Evolutionary conservation across 805 yeast genomes (phyloP), one percentile per base, ranked within the genome.

Genomic region (Candida namnaoensis): DNA sequence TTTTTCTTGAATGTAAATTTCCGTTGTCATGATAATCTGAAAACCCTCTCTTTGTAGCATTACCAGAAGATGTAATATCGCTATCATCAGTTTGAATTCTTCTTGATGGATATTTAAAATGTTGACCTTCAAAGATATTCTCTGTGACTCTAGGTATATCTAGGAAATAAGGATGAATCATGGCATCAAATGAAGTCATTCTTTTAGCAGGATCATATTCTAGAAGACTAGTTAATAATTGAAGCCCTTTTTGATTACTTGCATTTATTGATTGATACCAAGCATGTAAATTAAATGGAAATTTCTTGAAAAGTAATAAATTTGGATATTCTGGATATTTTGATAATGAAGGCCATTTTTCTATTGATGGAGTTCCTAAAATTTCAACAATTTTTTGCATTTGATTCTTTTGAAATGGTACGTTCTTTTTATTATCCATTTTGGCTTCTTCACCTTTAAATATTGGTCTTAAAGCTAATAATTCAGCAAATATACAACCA

Each of bases 361-460:
- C 74, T 5, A 68, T 56, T 5, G 75, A 76, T 0, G 99, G 99
- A 0, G 95, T 78, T 0, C 99, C 99, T 46, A 93, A 62, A n/a
- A 93, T 82, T 60, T 93, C 98, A 26, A 93, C 68, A 24, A 93
- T 90, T 57, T 88, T 88, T 53, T 85, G 83, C 57, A 91, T 72
- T 64, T 93, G 99, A 57, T 86, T 90, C 44, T 83, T 80, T 61
- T 93, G 99, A 61, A 93, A 93, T 3, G 98, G 97, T 5, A 91
- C 90, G 42, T 80, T 82, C 56, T 91, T 90, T 56, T 88, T 91
- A 50, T 84, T 85, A 58, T 90, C 98, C 74, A 91, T 84, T 52
- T 91, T 91, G 12, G 95, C 93, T 57, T 93, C 99, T 62, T 93
- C 99, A 41, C 99, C 99, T 60, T 93, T 93, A 66, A 93, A 93